Percentiles rank a stretch among this genome's conserved stretches.
Evolutionary conservation across 345 rosid genomes (phyloP).

Genomic region (Moringa oleifera): DNA sequence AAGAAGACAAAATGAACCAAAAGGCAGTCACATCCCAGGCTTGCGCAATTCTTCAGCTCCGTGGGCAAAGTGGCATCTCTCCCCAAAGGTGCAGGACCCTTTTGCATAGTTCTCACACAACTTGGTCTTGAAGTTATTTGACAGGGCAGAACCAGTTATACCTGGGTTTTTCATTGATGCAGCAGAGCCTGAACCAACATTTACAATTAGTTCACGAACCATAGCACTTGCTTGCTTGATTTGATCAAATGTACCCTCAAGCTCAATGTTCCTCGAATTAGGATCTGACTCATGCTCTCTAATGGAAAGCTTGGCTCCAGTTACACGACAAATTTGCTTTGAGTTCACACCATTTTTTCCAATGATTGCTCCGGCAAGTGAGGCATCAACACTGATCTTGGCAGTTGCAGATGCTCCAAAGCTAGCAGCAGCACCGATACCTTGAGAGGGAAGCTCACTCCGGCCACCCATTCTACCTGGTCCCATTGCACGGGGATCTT

Average conservation of each 20-base stretch:
- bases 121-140: conserved; percentile 76
- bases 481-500: conserved; percentile 45
- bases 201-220: conserved; percentile 67
- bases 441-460: conserved; percentile 29
- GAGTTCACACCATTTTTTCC: conserved; percentile 81
- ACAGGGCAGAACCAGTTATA: neutral
- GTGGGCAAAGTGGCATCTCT: conserved; percentile 93
- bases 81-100: conserved; percentile 84
- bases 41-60: conserved; percentile 81
- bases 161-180: neutral
- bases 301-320: conserved; percentile 72
- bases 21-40: conserved; percentile 22
- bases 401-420: conserved; percentile 87
- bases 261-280: conserved; percentile 62
- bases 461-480: conserved; percentile 43
- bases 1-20: neutral
- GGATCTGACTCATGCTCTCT: conserved; percentile 68
- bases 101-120: conserved; percentile 71
- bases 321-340: conserved; percentile 70
- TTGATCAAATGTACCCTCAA: conserved; percentile 86
- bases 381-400: conserved; percentile 78
- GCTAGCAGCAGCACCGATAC: conserved; percentile 42
- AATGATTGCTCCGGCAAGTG: conserved; percentile 80
- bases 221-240: conserved; percentile 72
- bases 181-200: conserved; percentile 27